Percentiles rank a stretch among this genome's conserved stretches.
These are phyloP conservation scores for Boletellus dicymbophilus DNA, from an alignment of 1,284 basidiomycete species.

Conservation along the genomic window DNA sequence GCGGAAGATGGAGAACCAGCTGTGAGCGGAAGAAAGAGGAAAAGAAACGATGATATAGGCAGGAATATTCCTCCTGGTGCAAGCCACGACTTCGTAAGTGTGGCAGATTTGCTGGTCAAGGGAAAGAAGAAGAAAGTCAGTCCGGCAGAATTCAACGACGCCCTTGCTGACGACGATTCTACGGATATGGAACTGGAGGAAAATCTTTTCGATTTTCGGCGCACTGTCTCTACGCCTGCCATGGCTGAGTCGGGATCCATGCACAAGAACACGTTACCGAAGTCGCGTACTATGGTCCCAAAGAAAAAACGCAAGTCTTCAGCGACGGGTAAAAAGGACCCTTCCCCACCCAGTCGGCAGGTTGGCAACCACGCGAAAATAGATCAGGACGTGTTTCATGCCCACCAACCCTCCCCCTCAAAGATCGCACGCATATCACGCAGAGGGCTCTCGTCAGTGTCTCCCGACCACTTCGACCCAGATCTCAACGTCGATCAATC, in stretches of 20 bases:
- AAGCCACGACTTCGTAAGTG: conserved; percentile 62
- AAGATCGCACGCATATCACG: conserved; percentile 2
- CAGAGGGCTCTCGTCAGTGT: conserved; percentile 14
- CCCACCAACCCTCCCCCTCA: conserved; percentile 2
- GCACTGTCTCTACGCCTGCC: conserved; percentile 49
- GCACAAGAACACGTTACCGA: conserved; percentile 37
- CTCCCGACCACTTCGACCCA: conserved; percentile 15
- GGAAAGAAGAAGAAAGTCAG: conserved; percentile 49
- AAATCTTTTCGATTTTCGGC: conserved; percentile 44
- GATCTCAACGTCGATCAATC: conserved; percentile 29
- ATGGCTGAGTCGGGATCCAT: conserved; percentile 27
- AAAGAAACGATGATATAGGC: conserved; percentile 63
- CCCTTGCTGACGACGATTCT: conserved; percentile 59
- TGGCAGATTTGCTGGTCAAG: conserved; percentile 53
- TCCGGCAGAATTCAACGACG: conserved; percentile 28
- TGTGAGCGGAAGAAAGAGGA: conserved; percentile 59
- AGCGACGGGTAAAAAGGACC: conserved; percentile 31
- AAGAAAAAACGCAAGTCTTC: conserved; percentile 30
- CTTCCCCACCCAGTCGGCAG: conserved; percentile 37
- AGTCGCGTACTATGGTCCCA: conserved; percentile 34
- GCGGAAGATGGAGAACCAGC: conserved; percentile 22
- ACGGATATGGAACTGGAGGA: conserved; percentile 62
- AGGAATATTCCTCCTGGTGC: conserved; percentile 71
- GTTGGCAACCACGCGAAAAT: conserved; percentile 55
- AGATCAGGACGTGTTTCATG: conserved; percentile 34